Evolutionary conservation across 176 grass and related monocot genomes (phyloP).

Genomic region (Oryza glumipatula): DNA sequence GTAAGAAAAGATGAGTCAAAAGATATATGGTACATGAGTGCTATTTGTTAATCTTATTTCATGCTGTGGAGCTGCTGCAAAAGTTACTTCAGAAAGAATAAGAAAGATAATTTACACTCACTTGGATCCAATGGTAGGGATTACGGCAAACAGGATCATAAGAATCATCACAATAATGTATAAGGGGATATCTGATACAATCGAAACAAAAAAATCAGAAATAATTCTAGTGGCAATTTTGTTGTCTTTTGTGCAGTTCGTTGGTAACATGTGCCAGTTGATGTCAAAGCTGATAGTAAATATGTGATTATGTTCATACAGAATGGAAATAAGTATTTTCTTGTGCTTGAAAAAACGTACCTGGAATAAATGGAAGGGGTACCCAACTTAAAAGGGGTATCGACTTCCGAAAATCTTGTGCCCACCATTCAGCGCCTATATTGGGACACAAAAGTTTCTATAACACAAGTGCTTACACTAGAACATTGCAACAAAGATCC

Average conservation of each 20-base stretch:
- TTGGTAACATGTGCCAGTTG: constrained; percentile 4
- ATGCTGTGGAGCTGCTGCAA: background rate
- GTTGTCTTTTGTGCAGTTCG: background rate
- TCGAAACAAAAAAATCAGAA: constrained; percentile 38
- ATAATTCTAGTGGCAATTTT: background rate
- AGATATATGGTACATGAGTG: background rate
- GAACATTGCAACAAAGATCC: constrained; percentile 14
- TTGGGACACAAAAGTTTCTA: constrained; percentile 16
- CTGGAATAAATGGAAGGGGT: constrained; percentile 76
- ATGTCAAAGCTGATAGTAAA: background rate
- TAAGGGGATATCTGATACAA: constrained; percentile 82
- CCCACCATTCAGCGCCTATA: constrained; percentile 99
- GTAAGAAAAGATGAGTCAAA: constrained; percentile 15
- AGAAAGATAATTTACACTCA: constrained; percentile 46
- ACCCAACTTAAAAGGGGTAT: constrained; percentile 84
- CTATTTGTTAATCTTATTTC: constrained; percentile 2
- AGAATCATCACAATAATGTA: constrained; percentile 78
- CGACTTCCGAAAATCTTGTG: constrained; percentile 91
- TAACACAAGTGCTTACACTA: background rate
- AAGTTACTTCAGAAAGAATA: constrained; percentile 2
- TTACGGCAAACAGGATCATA: constrained; percentile 72
- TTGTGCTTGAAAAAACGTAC: constrained; percentile 47
- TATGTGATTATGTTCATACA: background rate
- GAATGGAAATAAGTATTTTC: background rate
- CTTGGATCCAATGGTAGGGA: constrained; percentile 94